Conservation (phyloP, 441 rosid species). For the Raphanus hybrid region DNA sequence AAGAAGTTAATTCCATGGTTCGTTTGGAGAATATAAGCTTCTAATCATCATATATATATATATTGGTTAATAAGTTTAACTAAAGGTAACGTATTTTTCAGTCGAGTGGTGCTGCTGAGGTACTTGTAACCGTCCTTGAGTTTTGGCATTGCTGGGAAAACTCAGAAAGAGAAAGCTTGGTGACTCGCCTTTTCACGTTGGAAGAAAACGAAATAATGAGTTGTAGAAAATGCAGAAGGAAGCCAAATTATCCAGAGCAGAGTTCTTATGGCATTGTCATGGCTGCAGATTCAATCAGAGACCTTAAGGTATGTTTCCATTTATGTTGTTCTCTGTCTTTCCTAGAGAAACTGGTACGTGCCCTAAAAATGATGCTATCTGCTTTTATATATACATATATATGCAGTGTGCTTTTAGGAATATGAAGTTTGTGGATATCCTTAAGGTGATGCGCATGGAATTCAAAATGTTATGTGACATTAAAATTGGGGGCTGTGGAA, state of each 20-base stretch:
- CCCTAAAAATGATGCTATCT: background rate
- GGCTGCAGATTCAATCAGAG: constrained; percentile 31
- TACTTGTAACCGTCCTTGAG: constrained; percentile 34
- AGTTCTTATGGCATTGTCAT: constrained; percentile 28
- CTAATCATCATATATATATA: background rate
- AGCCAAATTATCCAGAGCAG: constrained; percentile 16
- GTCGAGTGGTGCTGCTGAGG: constrained; percentile 31
- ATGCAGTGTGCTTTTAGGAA: constrained; percentile 24
- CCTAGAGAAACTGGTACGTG: background rate
- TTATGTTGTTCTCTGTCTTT: background rate
- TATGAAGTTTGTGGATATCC: constrained; percentile 31
- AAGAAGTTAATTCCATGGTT: constrained; percentile 22
- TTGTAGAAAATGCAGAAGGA: constrained; percentile 27
- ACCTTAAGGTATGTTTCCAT: constrained; percentile 26
- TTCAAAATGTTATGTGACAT: constrained; percentile 25
- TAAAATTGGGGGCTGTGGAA: constrained; percentile 30
- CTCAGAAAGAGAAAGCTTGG: constrained; percentile 31
- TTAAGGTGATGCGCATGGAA: constrained; percentile 8
- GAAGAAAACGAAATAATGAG: constrained; percentile 21
- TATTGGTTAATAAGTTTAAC: background rate
- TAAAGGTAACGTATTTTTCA: background rate
- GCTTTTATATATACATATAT: constrained; percentile 16
- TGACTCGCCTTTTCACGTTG: constrained; percentile 18
- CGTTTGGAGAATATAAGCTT: constrained; percentile 13
- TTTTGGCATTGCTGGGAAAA: constrained; percentile 33